Evolutionary conservation across 768 basidiomycete genomes (phyloP), one percentile per base, ranked within the genome.

Genomic region (Tylopilus rubrobrunneus): DNA sequence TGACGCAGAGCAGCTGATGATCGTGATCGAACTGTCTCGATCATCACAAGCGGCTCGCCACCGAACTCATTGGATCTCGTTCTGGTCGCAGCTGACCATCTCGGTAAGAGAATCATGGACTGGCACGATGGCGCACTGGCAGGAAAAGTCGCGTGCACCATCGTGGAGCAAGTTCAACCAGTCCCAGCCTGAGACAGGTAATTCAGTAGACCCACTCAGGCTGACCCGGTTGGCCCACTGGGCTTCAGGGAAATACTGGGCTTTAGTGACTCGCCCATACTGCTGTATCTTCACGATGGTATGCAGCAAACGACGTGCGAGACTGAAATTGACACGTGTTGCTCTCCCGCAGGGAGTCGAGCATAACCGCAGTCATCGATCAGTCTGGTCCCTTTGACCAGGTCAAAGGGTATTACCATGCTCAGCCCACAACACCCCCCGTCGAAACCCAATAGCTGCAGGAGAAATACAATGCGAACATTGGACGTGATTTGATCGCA

Each of bases 401-500:
- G 39, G 42, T 46, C 19, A 41, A 19, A 21, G 21, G 21, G 49
- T 27, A 23, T 23, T 41, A 29, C 36, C 33, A 34, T 34, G 33
- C 11, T 34, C 36, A 41, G 31, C 33, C 21, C 5, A 34, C 46
- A 53, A 39, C 21, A 25, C 31, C 37, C 29, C 11, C n/a, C 17
- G 27, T 33, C 39, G 23, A 41, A 21, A 48, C 27, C 43, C 44
- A 36, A 28, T 51, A 34, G 33, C 27, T 25, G 37, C 45, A 40
- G 51, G 27, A 53, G 17, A 36, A 43, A 45, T 58, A 63, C 61
- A 56, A 42, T 49, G 61, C 48, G 19, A 58, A 55, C 42, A 49
- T 55, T 28, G 44, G 42, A 58, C 49, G 58, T 51, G 27, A 57
- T 56, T 50, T 40, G 27, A 48, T 46, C 58, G 46, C 55, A 52